phyloP scores from a whole-genome alignment of 495 filamentous ascomycete species.

The Penicillium alfredii region DNA sequence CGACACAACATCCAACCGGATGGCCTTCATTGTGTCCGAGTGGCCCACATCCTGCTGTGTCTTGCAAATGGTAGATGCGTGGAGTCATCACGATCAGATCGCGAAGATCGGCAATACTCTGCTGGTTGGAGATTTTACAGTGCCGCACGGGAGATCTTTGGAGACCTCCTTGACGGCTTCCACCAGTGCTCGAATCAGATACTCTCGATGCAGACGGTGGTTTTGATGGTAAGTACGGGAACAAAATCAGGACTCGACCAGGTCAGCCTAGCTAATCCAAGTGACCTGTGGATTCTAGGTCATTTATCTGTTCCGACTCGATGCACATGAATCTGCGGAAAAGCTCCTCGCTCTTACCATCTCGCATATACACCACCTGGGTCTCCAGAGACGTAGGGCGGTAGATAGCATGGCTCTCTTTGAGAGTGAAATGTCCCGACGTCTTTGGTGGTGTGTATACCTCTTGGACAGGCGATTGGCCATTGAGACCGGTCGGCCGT shows the following conservation, averaged over 20 bases:
- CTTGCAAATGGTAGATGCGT: conserved; percentile 24
- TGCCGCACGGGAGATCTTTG: conserved; percentile 20
- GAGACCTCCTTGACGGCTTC: conserved; percentile 19
- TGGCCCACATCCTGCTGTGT: conserved; percentile 18
- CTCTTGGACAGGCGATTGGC: conserved; percentile 21
- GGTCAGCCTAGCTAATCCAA: no score
- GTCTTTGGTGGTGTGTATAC: conserved; percentile 26
- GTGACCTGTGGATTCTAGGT: no score
- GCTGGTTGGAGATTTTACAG: conserved; percentile 25
- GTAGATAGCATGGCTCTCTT: conserved; percentile 11
- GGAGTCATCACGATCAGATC: conserved; percentile 11
- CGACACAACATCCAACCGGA: neutral
- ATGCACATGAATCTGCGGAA: conserved; percentile 22
- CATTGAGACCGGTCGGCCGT: conserved; percentile 24
- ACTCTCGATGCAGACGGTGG: conserved; percentile 19
- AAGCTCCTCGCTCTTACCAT: conserved; percentile 24
- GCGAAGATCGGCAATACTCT: conserved; percentile 15
- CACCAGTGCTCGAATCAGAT: conserved; percentile 15
- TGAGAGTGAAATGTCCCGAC: conserved; percentile 16
- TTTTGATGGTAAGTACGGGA: conserved; percentile 14
- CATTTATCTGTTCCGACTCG: conserved; percentile 25
- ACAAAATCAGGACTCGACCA: no score
- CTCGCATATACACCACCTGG: conserved; percentile 23
- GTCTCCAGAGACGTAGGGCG: conserved; percentile 18
- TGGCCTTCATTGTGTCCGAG: conserved; percentile 4